Percentiles rank a stretch among this genome's conserved stretches.
Evolutionary conservation across 2,329 filamentous ascomycete genomes (phyloP).

Genomic region (Teratosphaeriaceae sp.): DNA sequence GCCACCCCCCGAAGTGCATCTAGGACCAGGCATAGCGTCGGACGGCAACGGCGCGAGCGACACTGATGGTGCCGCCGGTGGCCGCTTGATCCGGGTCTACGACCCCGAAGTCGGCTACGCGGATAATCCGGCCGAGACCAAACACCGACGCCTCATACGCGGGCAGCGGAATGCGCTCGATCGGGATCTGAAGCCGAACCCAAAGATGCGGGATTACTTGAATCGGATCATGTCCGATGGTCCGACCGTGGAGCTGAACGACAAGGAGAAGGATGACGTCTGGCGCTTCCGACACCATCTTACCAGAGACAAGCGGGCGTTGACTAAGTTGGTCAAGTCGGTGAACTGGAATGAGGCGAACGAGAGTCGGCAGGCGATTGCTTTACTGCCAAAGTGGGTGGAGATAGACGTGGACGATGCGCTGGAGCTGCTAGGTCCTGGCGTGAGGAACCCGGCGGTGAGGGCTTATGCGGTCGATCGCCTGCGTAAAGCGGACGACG

Average conservation of each 20-base stretch:
- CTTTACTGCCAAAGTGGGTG: conserved; percentile 87
- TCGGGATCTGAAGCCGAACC: conserved; percentile 91
- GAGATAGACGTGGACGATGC: conserved; percentile 97
- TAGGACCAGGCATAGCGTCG: conserved; percentile 81
- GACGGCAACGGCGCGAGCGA: conserved; percentile 48
- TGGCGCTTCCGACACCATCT: conserved; percentile 98
- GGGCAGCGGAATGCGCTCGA: conserved; percentile 90
- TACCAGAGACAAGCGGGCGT: conserved; percentile 73
- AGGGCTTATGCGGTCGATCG: conserved; percentile 90
- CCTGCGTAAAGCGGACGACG: conserved; percentile 83
- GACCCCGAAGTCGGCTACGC: conserved; percentile 85
- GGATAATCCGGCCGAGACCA: conserved; percentile 92
- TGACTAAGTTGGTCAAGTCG: conserved; percentile 97
- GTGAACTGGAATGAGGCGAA: conserved; percentile 85
- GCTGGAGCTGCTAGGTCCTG: conserved; percentile 84
- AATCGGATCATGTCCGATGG: conserved; percentile 88
- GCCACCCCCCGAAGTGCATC: conserved; percentile 79
- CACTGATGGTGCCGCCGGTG: conserved; percentile 44
- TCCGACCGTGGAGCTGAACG: conserved; percentile 77
- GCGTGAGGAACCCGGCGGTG: conserved; percentile 81
- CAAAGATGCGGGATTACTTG: conserved; percentile 88
- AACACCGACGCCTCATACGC: conserved; percentile 85
- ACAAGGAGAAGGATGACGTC: conserved; percentile 90
- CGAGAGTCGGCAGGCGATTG: conserved; percentile 82
- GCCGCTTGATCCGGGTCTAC: conserved; percentile 74